Percentiles rank a stretch among this genome's conserved stretches.
Conservation (phyloP, 352 stramenopile genomes). For the Phytophthora crassamura region DNA sequence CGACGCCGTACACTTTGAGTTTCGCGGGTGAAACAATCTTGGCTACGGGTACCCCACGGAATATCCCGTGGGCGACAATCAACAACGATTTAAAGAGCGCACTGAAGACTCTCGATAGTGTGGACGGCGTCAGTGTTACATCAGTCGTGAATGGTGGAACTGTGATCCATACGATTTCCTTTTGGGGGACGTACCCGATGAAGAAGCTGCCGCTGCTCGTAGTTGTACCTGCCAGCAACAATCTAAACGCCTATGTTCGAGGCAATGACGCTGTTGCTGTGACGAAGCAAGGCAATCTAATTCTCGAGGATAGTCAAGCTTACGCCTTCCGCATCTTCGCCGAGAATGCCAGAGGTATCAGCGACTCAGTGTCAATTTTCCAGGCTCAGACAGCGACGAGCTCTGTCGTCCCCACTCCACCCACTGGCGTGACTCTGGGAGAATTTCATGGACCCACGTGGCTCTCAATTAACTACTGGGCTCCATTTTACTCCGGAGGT, state of each 20-base stretch:
- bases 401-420: slow-evolving; percentile 75
- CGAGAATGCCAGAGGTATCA: slow-evolving; percentile 65
- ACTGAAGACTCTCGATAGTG: slow-evolving; percentile 51
- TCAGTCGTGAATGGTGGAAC: slow-evolving; percentile 54
- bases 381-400: slow-evolving; percentile 49
- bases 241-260: slow-evolving; percentile 49
- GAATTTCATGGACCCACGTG: slow-evolving; percentile 77
- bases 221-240: slow-evolving; percentile 27
- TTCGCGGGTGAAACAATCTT: slow-evolving; percentile 55
- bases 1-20: slow-evolving; percentile 53
- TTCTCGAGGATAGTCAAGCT: slow-evolving; percentile 57
- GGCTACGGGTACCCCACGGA: slow-evolving; percentile 5
- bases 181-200: slow-evolving; percentile 83
- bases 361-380: slow-evolving; percentile 43
- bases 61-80: slow-evolving; percentile 51
- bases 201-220: slow-evolving; percentile 56
- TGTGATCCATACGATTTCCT: slow-evolving; percentile 86
- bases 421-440: slow-evolving; percentile 78
- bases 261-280: slow-evolving; percentile 59
- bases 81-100: neutral
- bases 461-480: slow-evolving; percentile 84
- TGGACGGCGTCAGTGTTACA: slow-evolving; percentile 61
- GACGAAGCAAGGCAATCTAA: slow-evolving; percentile 59
- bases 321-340: slow-evolving; percentile 71
- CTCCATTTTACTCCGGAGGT: slow-evolving; percentile 89